These are phyloP conservation scores for Trichophaea hybrida DNA, from an alignment of 2,329 filamentous ascomycete genomes.

Conservation along the genomic window DNA sequence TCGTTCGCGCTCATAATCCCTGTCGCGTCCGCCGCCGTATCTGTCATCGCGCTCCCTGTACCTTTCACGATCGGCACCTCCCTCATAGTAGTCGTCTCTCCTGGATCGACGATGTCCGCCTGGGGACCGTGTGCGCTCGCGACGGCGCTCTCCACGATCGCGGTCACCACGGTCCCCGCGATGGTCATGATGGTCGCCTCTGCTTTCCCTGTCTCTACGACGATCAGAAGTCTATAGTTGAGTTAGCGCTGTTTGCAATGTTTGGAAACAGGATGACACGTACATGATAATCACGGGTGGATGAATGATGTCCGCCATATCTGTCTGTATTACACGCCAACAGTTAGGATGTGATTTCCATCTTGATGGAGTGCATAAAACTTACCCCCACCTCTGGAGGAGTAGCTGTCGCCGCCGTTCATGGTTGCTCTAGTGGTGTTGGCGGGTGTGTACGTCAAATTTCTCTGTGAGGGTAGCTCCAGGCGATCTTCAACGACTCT, in stretches of 20 bases:
- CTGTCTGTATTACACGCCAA: constrained; percentile 22
- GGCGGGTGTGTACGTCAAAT: background rate
- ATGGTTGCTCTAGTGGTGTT: constrained; percentile 37
- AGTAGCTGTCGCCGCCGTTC: constrained; percentile 81
- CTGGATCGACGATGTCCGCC: constrained; percentile 25
- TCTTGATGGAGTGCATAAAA: constrained; percentile 28
- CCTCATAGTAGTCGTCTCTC: constrained; percentile 31
- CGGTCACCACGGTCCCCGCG: constrained; percentile 29
- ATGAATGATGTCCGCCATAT: constrained; percentile 35
- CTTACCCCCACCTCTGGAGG: constrained; percentile 51
- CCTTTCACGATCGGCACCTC: constrained; percentile 33
- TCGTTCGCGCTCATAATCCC: constrained; percentile 60
- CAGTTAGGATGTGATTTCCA: constrained; percentile 28
- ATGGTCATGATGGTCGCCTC: constrained; percentile 24
- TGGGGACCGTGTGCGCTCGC: constrained; percentile 19
- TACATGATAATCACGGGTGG: constrained; percentile 43
- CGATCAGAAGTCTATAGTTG: constrained; percentile 23
- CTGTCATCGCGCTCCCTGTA: constrained; percentile 31
- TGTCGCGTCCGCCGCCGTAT: constrained; percentile 31
- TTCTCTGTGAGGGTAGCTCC: background rate
- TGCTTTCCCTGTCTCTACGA: constrained; percentile 17
- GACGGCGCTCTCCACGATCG: constrained; percentile 16
- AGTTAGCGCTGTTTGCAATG: constrained; percentile 18
- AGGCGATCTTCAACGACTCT: background rate
- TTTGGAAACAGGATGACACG: constrained; percentile 26